Evolutionary conservation across 352 stramenopile genomes (phyloP).

Genomic region (Globisporangium splendens): DNA sequence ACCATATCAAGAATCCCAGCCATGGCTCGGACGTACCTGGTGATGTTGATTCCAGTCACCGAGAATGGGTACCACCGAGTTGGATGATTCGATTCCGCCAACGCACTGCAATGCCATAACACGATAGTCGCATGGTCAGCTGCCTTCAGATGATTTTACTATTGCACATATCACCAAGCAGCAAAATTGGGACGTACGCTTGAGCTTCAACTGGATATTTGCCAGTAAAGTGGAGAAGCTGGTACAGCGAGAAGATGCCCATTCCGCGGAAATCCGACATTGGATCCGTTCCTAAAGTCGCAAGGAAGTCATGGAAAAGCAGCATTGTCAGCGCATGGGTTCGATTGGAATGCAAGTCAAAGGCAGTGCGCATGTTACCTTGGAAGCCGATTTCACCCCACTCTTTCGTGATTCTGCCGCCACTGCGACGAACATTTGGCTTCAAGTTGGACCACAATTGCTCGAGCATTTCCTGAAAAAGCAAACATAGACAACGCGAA

Average conservation of each 20-base stretch:
- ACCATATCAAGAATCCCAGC: no score
- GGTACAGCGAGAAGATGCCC: constrained; percentile 70
- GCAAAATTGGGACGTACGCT: constrained; percentile 26
- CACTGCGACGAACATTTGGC: constrained; percentile 64
- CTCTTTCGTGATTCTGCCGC: constrained; percentile 82
- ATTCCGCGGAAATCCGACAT: constrained; percentile 87
- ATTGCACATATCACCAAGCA: no score
- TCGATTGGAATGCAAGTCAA: background rate
- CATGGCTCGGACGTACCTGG: constrained; percentile 26
- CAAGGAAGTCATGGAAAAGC: background rate
- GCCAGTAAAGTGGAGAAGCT: constrained; percentile 74
- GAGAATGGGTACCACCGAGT: constrained; percentile 85
- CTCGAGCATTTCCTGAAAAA: constrained; percentile 60
- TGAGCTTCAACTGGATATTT: constrained; percentile 75
- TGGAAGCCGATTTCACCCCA: constrained; percentile 88
- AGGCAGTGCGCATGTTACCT: constrained; percentile 25
- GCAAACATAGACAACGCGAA: background rate
- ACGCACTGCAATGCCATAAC: constrained; percentile 29
- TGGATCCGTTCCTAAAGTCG: constrained; percentile 55
- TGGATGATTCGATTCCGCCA: constrained; percentile 81
- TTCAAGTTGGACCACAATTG: constrained; percentile 79
- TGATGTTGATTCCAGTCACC: constrained; percentile 88
- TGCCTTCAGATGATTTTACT: background rate
- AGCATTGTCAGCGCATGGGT: no score
- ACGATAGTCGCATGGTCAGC: background rate